These are phyloP conservation scores for Suillus bovinus DNA, from an alignment of 768 basidiomycete species.

Conservation along the genomic window DNA sequence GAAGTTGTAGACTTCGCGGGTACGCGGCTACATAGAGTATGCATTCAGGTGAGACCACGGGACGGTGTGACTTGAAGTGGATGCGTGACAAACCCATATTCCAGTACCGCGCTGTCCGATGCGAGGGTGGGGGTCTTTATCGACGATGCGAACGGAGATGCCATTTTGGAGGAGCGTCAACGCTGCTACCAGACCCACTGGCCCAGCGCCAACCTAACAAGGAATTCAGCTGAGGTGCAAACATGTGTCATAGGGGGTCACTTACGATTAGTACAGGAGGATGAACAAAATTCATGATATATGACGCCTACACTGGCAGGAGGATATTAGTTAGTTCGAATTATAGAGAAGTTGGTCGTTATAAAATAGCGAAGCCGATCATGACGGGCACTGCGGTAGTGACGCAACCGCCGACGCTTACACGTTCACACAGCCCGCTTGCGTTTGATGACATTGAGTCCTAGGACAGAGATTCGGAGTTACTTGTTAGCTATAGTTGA, in stretches of 20 bases:
- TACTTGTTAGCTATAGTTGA: too few relatives aligned
- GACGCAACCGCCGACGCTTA: too few relatives aligned
- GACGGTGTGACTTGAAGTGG: neutral
- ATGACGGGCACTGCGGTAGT: neutral
- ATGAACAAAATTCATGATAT: neutral
- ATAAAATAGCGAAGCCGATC: neutral
- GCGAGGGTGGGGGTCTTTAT: constrained; percentile 25
- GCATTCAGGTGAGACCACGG: neutral
- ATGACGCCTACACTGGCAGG: neutral
- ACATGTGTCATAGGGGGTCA: neutral
- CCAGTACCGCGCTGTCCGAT: constrained; percentile 41
- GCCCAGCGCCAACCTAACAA: constrained; percentile 12
- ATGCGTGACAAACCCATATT: constrained; percentile 31
- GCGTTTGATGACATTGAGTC: too few relatives aligned
- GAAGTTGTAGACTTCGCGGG: constrained; percentile 40
- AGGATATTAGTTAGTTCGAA: neutral
- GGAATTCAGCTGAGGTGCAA: neutral
- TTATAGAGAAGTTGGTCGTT: neutral
- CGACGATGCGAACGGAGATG: constrained; percentile 15
- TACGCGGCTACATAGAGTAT: constrained; percentile 37
- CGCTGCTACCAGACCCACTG: constrained; percentile 13
- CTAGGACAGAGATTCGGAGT: too few relatives aligned
- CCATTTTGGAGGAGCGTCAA: constrained; percentile 15
- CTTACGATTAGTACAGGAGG: constrained; percentile 12
- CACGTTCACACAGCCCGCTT: too few relatives aligned